phyloP scores from a whole-genome alignment of 2,329 filamentous ascomycete genomes.

The Elsinoe fawcettii region DNA sequence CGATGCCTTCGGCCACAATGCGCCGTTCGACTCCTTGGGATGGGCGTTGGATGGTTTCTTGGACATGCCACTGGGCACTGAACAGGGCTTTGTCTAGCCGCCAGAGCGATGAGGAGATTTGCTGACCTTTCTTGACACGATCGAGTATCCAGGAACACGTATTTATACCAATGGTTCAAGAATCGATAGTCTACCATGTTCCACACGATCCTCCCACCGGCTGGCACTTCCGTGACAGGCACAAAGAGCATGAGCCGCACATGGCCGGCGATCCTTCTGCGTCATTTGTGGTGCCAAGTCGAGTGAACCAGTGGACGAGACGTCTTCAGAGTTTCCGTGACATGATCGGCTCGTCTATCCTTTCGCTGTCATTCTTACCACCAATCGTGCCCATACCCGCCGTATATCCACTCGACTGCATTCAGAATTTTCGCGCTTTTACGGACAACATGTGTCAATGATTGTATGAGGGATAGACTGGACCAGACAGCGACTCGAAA shows the following conservation, averaged over 20 bases:
- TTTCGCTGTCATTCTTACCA: conserved; percentile 9
- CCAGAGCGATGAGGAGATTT: neutral
- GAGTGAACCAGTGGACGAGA: neutral
- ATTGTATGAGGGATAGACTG: neutral
- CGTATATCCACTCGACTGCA: neutral
- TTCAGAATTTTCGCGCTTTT: neutral
- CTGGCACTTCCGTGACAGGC: conserved; percentile 4
- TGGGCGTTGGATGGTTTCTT: conserved; percentile 87
- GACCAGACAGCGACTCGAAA: neutral
- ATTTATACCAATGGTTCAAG: neutral
- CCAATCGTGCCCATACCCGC: conserved; percentile 6
- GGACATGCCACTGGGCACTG: conserved; percentile 53
- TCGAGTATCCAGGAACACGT: neutral
- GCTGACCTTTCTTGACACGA: neutral
- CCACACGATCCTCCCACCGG: neutral
- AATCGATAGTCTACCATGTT: conserved; percentile 6
- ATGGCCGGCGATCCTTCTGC: neutral
- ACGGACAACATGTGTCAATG: conserved; percentile 1
- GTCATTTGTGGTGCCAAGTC: conserved; percentile 10
- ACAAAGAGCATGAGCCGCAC: neutral
- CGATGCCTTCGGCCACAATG: conserved; percentile 47
- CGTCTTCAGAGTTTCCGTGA: neutral
- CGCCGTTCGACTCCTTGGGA: conserved; percentile 86
- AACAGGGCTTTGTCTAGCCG: conserved; percentile 17
- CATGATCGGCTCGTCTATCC: conserved; percentile 8